These are phyloP conservation scores for Cordyceps cicadae DNA, from an alignment of 2,329 filamentous ascomycete species.

Conservation along the genomic window DNA sequence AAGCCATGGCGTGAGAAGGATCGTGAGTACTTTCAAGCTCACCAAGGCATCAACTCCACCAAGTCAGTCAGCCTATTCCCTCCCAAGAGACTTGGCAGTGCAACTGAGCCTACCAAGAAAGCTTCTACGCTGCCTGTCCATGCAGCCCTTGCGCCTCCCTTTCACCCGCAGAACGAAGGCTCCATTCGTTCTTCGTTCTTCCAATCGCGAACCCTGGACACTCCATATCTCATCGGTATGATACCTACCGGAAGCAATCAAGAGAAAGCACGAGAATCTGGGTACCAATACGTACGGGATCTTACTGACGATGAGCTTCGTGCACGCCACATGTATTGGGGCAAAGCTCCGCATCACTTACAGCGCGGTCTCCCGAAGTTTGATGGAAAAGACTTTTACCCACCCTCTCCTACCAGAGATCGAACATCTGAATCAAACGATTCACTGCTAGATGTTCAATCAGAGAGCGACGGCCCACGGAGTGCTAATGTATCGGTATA, in stretches of 20 bases:
- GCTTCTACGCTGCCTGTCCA: conserved; percentile 33
- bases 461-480: conserved; percentile 1
- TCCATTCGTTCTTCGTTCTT: neutral
- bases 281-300: conserved; percentile 48
- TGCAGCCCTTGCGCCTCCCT: conserved; percentile 41
- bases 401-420: conserved; percentile 43
- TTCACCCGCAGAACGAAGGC: conserved; percentile 29
- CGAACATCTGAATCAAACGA: conserved; percentile 11
- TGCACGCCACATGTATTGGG: conserved; percentile 54
- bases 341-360: conserved; percentile 42
- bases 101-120: conserved; percentile 23
- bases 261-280: conserved; percentile 33
- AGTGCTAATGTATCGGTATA: conserved; percentile 3
- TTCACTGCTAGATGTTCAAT: neutral
- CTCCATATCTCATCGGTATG: conserved; percentile 48
- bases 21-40: conserved; percentile 14
- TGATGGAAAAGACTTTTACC: conserved; percentile 58
- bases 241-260: conserved; percentile 37
- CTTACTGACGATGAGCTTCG: conserved; percentile 51
- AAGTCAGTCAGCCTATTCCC: conserved; percentile 20
- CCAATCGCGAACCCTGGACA: neutral
- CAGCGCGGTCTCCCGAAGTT: conserved; percentile 52
- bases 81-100: conserved; percentile 15
- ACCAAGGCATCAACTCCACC: conserved; percentile 21
- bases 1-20: conserved; percentile 13